Conservation (phyloP, 2,329 filamentous ascomycete genomes). For the Fusarium decemcellulare region DNA sequence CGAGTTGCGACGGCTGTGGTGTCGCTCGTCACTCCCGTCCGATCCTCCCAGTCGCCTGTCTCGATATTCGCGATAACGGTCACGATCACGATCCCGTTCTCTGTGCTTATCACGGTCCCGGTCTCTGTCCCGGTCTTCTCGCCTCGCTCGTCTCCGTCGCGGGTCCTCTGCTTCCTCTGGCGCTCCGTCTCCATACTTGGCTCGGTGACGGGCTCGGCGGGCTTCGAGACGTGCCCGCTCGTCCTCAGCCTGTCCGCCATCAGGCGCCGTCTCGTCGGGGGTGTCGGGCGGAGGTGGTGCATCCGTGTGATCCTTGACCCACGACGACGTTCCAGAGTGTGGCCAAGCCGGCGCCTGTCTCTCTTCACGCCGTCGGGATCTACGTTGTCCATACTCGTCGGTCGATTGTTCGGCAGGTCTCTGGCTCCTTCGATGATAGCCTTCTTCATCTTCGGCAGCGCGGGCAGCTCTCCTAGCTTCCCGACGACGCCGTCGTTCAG, state of each 20-base stretch:
- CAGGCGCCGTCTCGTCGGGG: conserved; percentile 49
- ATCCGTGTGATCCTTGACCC: conserved; percentile 76
- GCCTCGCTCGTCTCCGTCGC: conserved; percentile 59
- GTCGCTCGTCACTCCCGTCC: conserved; percentile 62
- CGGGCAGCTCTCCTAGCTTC: conserved; percentile 65
- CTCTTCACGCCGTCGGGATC: conserved; percentile 54
- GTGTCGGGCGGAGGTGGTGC: conserved; percentile 70
- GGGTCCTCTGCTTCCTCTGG: conserved; percentile 61
- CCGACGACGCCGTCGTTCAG: conserved; percentile 67
- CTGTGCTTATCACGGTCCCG: conserved; percentile 38
- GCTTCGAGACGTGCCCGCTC: conserved; percentile 66
- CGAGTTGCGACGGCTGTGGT: conserved; percentile 57
- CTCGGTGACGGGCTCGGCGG: conserved; percentile 61
- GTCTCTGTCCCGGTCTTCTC: conserved; percentile 50
- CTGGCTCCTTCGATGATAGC: conserved; percentile 49
- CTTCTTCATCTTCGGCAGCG: conserved; percentile 55
- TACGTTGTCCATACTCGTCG: conserved; percentile 63
- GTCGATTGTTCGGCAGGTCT: conserved; percentile 55
- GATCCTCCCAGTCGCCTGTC: conserved; percentile 51
- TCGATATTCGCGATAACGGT: conserved; percentile 32
- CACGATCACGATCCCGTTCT: conserved; percentile 46
- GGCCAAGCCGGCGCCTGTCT: conserved; percentile 64
- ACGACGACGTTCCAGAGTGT: conserved; percentile 74
- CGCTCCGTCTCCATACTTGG: conserved; percentile 58
- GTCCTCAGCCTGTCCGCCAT: conserved; percentile 58